phyloP scores from a whole-genome alignment of 441 rosid species.

The Mallotus repandus region DNA sequence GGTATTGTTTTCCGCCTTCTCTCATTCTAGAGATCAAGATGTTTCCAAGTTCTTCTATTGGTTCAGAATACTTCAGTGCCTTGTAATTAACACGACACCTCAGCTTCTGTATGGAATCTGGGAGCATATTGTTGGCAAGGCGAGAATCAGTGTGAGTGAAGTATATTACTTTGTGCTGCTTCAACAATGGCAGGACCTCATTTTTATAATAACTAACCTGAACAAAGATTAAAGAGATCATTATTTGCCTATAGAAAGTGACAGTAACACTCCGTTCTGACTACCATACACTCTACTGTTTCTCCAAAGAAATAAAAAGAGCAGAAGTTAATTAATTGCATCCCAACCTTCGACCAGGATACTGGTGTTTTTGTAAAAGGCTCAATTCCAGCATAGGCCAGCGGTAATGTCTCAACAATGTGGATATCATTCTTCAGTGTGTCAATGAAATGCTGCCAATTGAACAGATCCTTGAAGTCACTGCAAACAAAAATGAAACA shows the following conservation, averaged over 20 bases:
- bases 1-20: constrained; percentile 60
- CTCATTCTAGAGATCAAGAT: constrained; percentile 76
- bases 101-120: constrained; percentile 65
- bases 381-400: constrained; percentile 49
- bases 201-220: constrained; percentile 76
- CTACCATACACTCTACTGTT: background rate
- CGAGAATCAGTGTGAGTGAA: constrained; percentile 89
- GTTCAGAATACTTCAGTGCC: constrained; percentile 77
- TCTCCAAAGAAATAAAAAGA: background rate
- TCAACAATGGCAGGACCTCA: constrained; percentile 70
- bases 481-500: constrained; percentile 34
- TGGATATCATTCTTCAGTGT: constrained; percentile 73
- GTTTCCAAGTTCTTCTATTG: constrained; percentile 75
- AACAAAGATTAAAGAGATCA: constrained; percentile 18
- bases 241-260: constrained; percentile 10
- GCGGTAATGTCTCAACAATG: constrained; percentile 73
- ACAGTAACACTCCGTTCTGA: background rate
- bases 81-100: constrained; percentile 84
- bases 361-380: constrained; percentile 74
- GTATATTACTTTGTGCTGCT: constrained; percentile 77
- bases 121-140: constrained; percentile 76
- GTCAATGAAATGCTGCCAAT: constrained; percentile 81
- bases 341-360: constrained; percentile 87
- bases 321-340: background rate
- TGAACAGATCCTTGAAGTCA: constrained; percentile 89